phyloP scores from a whole-genome alignment of 2,329 filamentous ascomycete species.

The Colletotrichum sp. region DNA sequence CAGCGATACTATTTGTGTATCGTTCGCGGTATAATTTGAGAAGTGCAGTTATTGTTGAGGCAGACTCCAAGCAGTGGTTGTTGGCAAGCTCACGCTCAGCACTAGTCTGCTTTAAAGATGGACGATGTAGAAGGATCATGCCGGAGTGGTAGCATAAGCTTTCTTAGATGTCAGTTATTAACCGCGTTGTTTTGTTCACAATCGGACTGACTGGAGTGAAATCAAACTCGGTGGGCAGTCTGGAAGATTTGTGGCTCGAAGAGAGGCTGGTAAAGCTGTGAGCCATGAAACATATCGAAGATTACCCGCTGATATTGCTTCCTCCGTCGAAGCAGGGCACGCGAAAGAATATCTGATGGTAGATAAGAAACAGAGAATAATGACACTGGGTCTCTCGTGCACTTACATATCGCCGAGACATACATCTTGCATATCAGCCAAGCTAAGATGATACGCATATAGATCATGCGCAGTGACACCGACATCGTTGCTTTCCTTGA shows the following conservation, averaged over 20 bases:
- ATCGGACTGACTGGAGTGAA: not conserved
- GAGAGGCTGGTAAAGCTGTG: not conserved
- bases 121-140: not conserved
- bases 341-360: not conserved
- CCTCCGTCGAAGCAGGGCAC: not conserved
- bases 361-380: no score
- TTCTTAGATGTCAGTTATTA: not conserved
- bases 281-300: not conserved
- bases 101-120: not conserved
- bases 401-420: no score
- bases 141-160: not conserved
- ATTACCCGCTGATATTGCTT: not conserved
- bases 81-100: not conserved
- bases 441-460: not conserved
- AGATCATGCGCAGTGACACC: not conserved
- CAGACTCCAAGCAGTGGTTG: not conserved
- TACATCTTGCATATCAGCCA: no score
- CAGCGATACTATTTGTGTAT: not conserved
- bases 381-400: no score
- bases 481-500: not conserved
- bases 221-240: not conserved
- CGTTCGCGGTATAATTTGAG: not conserved
- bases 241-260: not conserved
- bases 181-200: not conserved
- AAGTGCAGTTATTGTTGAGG: not conserved